These are phyloP conservation scores for Iberis pinnata DNA, from an alignment of 345 rosid species.

Conservation along the genomic window DNA sequence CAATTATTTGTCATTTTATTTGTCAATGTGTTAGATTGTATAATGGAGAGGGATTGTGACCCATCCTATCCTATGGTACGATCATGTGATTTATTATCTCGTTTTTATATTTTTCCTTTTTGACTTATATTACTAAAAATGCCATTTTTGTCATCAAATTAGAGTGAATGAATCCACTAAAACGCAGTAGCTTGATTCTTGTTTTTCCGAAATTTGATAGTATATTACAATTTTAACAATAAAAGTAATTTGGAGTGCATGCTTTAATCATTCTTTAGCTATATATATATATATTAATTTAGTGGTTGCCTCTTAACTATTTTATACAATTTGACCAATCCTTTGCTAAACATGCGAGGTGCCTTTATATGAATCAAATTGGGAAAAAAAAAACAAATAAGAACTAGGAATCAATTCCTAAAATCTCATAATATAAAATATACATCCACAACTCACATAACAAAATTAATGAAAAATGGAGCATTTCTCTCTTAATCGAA, in stretches of 20 bases:
- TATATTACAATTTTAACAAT: neutral
- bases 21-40: neutral
- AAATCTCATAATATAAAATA: constrained; percentile 4
- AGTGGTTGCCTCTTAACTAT: too few species aligned
- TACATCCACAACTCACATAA: constrained; percentile 10
- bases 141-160: too few species aligned
- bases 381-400: constrained; percentile 3
- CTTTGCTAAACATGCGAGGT: constrained; percentile 18
- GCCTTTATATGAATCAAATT: constrained; percentile 7
- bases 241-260: too few species aligned
- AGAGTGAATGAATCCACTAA: too few species aligned
- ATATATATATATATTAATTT: too few species aligned
- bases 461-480: neutral
- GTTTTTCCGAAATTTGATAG: too few species aligned
- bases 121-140: neutral
- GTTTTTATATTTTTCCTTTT: neutral
- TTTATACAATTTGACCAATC: constrained; percentile 14
- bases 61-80: constrained; percentile 20
- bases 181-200: too few species aligned
- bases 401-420: constrained; percentile 13
- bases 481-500: neutral
- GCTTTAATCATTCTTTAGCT: too few species aligned
- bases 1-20: too few species aligned
- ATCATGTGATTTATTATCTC: constrained; percentile 25
- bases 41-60: constrained; percentile 18